phyloP scores from a whole-genome alignment of 176 grass and related monocot species.

The bread wheat (Triticum aestivum) region DNA sequence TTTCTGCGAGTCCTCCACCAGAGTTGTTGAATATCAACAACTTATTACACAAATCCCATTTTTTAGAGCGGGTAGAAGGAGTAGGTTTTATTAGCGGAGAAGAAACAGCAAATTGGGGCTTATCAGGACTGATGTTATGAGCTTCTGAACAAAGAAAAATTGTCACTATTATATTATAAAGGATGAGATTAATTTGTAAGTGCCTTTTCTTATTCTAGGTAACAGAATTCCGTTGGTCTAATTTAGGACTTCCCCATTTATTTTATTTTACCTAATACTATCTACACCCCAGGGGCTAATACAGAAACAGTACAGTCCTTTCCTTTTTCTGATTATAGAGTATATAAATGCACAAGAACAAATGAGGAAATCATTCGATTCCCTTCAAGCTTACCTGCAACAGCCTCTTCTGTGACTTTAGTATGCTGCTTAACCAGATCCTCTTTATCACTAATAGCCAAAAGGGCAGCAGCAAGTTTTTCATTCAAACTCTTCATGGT shows the following conservation, averaged over 20 bases:
- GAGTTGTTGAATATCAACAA: neutral
- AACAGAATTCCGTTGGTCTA: too few relatives aligned
- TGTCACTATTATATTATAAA: too few relatives aligned
- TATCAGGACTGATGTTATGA: too few relatives aligned
- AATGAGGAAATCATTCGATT: neutral
- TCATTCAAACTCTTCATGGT: conserved; percentile 70
- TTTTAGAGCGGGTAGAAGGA: neutral
- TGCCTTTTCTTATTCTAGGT: too few relatives aligned
- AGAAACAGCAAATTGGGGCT: neutral
- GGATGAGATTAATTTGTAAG: too few relatives aligned
- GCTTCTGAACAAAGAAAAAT: too few relatives aligned
- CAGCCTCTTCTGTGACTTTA: conserved; percentile 96
- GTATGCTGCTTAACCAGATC: conserved; percentile 94
- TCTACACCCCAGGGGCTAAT: too few relatives aligned
- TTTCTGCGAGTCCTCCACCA: neutral
- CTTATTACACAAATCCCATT: neutral
- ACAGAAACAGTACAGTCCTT: too few relatives aligned
- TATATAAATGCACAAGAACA: neutral
- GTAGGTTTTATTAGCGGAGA: neutral
- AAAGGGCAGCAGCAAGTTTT: conserved; percentile 76
- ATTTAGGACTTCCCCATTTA: too few relatives aligned
- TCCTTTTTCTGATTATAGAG: too few relatives aligned
- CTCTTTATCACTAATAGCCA: conserved; percentile 79
- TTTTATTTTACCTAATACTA: too few relatives aligned
- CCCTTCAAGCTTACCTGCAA: conserved; percentile 61